Conservation (phyloP, 352 stramenopile genomes). For the Blastocystis sp. region DNA sequence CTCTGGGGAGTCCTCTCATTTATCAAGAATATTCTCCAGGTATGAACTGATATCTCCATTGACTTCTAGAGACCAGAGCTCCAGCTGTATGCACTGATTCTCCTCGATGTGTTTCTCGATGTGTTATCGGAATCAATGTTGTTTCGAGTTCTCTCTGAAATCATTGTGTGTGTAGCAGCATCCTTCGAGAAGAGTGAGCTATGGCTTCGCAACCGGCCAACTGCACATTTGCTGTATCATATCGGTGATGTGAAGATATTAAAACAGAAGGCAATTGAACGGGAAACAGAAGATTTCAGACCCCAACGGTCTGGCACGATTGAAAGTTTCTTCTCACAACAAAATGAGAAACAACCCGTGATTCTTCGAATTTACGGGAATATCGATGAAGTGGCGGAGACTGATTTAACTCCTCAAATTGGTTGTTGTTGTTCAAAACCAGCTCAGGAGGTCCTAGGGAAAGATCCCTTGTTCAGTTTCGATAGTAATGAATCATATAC, state of each 20-base stretch:
- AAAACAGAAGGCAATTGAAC: not conserved
- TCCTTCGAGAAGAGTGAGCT: not conserved
- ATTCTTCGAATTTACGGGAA: not conserved
- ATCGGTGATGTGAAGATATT: not conserved
- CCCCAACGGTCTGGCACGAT: not conserved
- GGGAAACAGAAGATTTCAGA: not conserved
- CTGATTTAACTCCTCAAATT: not conserved
- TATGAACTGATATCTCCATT: not conserved
- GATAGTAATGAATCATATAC: not conserved
- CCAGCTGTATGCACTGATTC: conserved; percentile 5
- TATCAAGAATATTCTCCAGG: conserved; percentile 25
- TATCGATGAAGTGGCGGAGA: not conserved
- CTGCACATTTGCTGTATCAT: not conserved
- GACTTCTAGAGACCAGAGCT: not conserved
- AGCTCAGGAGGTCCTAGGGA: too few relatives aligned
- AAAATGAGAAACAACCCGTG: not conserved
- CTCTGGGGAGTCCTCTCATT: conserved; percentile 16
- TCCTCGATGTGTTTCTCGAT: conserved; percentile 20
- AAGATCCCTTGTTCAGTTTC: not conserved
- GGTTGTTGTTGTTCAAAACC: not conserved
- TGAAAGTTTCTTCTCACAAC: conserved; percentile 24
- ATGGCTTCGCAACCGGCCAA: not conserved
- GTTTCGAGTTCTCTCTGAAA: not conserved
- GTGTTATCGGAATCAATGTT: conserved; percentile 3
- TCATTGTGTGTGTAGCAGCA: conserved; percentile 27